Base-by-base conservation (phyloP, 2,329 filamentous ascomycete genomes). In the Ramularia endophylla region DNA sequence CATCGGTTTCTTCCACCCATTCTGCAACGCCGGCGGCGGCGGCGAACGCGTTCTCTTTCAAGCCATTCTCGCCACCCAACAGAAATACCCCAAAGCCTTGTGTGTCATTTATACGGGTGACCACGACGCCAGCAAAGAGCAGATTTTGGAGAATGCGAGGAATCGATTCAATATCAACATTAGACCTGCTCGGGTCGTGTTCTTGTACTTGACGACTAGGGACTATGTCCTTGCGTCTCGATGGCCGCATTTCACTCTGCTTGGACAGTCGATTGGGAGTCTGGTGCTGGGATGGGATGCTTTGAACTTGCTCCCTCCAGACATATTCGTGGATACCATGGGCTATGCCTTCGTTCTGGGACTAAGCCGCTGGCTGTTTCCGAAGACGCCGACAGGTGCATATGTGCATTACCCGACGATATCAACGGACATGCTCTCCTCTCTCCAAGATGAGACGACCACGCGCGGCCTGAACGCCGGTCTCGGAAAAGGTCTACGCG, bases 341-440 rank as follows among this genome's bases (percentile, higher is more conserved):
- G 92, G 92, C 48, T 98, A 95, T 59, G 88, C 90, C 18, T 98
- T 97, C 61, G 78, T 85, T 0, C 76, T 95, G 8, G 87, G 86
- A 7, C 72, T 95, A 3, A 85, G 75, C 64, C 92, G 88, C 60
- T 75, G 85, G 49, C 72, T 97, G 17, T 97, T 97, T 60, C 83
- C 77, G 0, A 65, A 69, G 27, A 77, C 95, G 1, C 86, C 90
- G 0, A 95, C 88, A 0, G 88, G 79, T 33, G 89, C 92, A 38
- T 98, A 98, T 60, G 89, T 97, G 1, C 92, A 98, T 67, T 98
- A 97, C 61, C 92, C 92, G 1, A 97, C 90, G 41, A 98, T 98
- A 40, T 95, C 89, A 3, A 98, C 88, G 37, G 92, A 98, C 58
- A 98, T 98, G 92, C 78, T 98, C 3, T 76, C 80, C 16, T 55